Evolutionary conservation across 2,329 filamentous ascomycete genomes (phyloP), one percentile per base, ranked within the genome.

Genomic region (Cytospora chrysosperma): DNA sequence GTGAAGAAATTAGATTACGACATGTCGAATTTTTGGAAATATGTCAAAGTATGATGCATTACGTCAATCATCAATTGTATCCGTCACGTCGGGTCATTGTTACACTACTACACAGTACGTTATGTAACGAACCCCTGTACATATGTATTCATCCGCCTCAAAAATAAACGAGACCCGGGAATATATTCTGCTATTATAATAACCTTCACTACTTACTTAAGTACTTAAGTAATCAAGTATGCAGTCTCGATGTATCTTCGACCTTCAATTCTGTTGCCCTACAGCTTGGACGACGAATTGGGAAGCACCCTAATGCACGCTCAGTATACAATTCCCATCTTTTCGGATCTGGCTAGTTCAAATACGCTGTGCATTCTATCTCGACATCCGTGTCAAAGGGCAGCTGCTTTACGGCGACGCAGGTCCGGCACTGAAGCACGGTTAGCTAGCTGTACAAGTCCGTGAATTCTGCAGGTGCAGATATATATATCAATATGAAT

Each of bases 361-460:
- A 27, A 51, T 71, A 72, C 3, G 87, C 87, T 73, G 88, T 87
- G 72, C 86, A 89, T 78, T 93, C 89, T 72, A 93, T 90, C 79
- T 92, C 90, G 10, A 93, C 85, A 63, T 88, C 84, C 4, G 89
- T 88, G 13, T 84, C 83, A 71, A 89, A 83, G 1, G 89, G 90
- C 69, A 93, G 77, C 72, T 89, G 83, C 75, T 90, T 86, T 15
- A 92, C 90, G 0, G 89, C 89, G 28, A 93, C 88, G 72, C 89
- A 93, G 58, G 85, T 89, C 64, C 88, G 75, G 55, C 75, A 77
- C 78, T 80, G 47, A 26, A 13, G 37, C 6, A 21, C n/a, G n/a
- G 43, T 56, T 8, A 56, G 59, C 12, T 30, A 21, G 2, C 17
- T 17, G 15, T 13, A 21, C 24, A 59, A n/a, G 15, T 53, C n/a